Evolutionary conservation across 192 early-diverging fungal genomes (phyloP).

Genomic region (Funneliformis mosseae): DNA sequence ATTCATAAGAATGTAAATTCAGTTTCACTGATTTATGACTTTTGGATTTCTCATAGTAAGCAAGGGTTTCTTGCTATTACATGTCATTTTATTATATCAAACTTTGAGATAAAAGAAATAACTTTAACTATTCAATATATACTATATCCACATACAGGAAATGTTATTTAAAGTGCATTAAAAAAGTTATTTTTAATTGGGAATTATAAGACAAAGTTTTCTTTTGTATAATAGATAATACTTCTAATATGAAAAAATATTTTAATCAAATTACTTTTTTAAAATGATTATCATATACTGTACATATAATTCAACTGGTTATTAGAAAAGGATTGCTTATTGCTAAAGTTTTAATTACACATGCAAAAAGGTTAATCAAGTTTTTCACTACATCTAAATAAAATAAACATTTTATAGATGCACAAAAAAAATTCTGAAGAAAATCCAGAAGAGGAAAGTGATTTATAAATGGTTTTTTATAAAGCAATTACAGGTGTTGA

Average conservation of each 20-base stretch:
- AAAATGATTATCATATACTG: background rate
- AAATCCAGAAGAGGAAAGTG: background rate
- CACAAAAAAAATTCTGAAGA: background rate
- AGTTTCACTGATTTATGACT: too few relatives aligned
- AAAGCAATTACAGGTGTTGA: background rate
- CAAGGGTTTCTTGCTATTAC: too few relatives aligned
- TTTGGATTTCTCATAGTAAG: too few relatives aligned
- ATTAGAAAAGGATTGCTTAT: background rate
- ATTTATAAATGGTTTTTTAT: background rate
- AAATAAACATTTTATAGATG: background rate
- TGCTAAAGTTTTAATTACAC: too few relatives aligned
- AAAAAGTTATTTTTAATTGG: background rate
- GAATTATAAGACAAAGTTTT: background rate
- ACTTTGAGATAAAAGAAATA: background rate
- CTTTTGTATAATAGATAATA: background rate
- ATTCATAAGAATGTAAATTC: too few relatives aligned
- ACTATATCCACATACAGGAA: background rate
- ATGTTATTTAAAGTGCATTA: background rate
- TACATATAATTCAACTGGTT: background rate
- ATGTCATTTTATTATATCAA: too few relatives aligned
- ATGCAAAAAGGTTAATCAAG: background rate
- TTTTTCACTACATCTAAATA: background rate
- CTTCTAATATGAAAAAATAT: background rate
- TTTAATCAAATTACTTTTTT: background rate
- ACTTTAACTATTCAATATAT: background rate